phyloP scores from a whole-genome alignment of 495 filamentous ascomycete species.

The Hamigera avellanea region DNA sequence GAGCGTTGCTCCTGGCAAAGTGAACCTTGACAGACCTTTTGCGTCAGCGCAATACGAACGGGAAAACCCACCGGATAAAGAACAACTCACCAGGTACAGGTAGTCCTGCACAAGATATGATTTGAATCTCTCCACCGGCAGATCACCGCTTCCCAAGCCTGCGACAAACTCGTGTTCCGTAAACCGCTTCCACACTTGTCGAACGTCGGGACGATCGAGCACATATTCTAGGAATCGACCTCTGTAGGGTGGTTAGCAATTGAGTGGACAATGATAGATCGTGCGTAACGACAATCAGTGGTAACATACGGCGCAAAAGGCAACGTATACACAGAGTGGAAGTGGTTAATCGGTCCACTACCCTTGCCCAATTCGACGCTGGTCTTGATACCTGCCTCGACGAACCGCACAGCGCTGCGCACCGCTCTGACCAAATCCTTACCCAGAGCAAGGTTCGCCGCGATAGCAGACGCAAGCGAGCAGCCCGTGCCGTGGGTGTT shows the following conservation, averaged over 20 bases:
- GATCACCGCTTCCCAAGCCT: constrained; percentile 59
- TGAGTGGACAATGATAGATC: neutral
- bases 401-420: constrained; percentile 58
- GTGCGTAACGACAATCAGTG: no score
- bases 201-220: constrained; percentile 63
- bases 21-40: constrained; percentile 46
- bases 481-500: constrained; percentile 96
- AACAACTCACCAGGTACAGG: constrained; percentile 58
- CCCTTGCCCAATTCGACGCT: constrained; percentile 66
- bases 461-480: constrained; percentile 87
- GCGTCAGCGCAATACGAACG: neutral
- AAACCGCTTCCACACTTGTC: constrained; percentile 56
- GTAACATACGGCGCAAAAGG: constrained; percentile 69
- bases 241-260: constrained; percentile 27
- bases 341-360: constrained; percentile 86
- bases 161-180: constrained; percentile 72
- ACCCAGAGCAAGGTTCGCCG: constrained; percentile 68
- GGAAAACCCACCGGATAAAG: neutral
- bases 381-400: constrained; percentile 73
- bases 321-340: constrained; percentile 69
- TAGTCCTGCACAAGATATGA: constrained; percentile 85
- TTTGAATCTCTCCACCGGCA: constrained; percentile 66
- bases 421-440: constrained; percentile 52
- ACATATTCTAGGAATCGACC: constrained; percentile 77
- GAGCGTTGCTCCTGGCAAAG: constrained; percentile 72